Evolutionary conservation across 2,329 filamentous ascomycete species (phyloP).

Genomic region (Phialocephala sp.): DNA sequence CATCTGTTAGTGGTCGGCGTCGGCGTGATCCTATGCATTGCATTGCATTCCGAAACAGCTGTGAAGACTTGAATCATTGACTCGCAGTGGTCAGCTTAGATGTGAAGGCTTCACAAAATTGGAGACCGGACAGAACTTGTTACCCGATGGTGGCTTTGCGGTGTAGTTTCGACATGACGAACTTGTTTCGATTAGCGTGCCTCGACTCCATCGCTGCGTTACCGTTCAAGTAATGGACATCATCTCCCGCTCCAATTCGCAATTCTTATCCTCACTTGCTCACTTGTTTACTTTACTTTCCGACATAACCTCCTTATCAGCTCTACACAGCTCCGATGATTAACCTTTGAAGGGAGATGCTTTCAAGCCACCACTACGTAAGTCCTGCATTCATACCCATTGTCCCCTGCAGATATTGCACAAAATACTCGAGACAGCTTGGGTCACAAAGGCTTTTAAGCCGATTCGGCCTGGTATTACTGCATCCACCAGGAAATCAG

Average conservation of each 20-base stretch:
- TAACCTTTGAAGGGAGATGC: constrained; percentile 29
- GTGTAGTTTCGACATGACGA: constrained; percentile 6
- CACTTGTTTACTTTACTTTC: background rate
- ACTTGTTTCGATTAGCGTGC: constrained; percentile 8
- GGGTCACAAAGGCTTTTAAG: constrained; percentile 24
- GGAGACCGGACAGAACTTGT: background rate
- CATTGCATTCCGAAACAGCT: constrained; percentile 15
- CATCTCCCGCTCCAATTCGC: background rate
- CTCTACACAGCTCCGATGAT: constrained; percentile 32
- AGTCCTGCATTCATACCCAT: constrained; percentile 17
- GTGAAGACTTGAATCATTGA: constrained; percentile 2
- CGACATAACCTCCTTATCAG: constrained; percentile 12
- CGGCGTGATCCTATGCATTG: constrained; percentile 20
- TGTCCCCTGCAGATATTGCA: constrained; percentile 14
- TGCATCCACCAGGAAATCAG: constrained; percentile 17
- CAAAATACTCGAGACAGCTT: constrained; percentile 21
- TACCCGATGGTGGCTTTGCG: constrained; percentile 8
- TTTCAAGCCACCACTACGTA: constrained; percentile 23
- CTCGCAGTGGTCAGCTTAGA: background rate
- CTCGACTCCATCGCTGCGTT: background rate
- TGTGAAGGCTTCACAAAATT: constrained; percentile 5
- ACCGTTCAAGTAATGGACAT: background rate
- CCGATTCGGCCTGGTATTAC: constrained; percentile 26
- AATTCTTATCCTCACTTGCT: background rate
- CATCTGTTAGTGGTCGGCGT: constrained; percentile 11